These are phyloP conservation scores for Leccinum subfulvum DNA, from an alignment of 1,284 basidiomycete species.

Conservation along the genomic window DNA sequence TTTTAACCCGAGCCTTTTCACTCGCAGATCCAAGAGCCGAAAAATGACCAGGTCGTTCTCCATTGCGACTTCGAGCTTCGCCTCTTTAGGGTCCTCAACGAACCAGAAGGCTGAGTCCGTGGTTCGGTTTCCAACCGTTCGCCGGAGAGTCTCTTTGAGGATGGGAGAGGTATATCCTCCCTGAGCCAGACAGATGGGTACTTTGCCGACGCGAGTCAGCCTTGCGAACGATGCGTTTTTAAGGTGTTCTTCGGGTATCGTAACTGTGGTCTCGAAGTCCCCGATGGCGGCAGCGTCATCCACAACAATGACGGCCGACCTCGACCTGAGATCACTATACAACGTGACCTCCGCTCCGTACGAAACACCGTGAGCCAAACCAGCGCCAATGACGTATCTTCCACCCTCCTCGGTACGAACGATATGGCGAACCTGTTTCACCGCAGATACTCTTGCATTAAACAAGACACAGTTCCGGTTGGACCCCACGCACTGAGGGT, in stretches of 20 bases:
- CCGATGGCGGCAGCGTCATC: constrained; percentile 5
- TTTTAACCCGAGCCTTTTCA: constrained; percentile 13
- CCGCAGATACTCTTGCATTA: constrained; percentile 4
- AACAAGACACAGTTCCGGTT: constrained; percentile 21
- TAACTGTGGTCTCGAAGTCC: constrained; percentile 19
- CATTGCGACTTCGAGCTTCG: constrained; percentile 13
- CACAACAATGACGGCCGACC: not conserved
- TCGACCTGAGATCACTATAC: constrained; percentile 3
- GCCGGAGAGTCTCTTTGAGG: constrained; percentile 3
- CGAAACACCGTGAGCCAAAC: constrained; percentile 19
- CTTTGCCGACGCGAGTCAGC: constrained; percentile 13
- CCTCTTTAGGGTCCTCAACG: constrained; percentile 1
- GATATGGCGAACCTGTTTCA: constrained; percentile 4
- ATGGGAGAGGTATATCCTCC: not conserved
- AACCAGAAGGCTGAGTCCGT: constrained; percentile 2
- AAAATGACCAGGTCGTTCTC: constrained; percentile 6
- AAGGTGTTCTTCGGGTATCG: not conserved
- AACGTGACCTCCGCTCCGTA: constrained; percentile 16
- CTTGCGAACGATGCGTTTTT: constrained; percentile 9
- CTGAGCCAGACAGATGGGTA: constrained; percentile 9
- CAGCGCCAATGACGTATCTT: constrained; percentile 15
- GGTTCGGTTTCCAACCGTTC: not conserved
- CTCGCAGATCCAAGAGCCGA: constrained; percentile 14
- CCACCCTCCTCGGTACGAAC: not conserved
- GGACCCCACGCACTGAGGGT: constrained; percentile 21